Percentiles rank a stretch among this genome's conserved stretches.
phyloP scores from a whole-genome alignment of 495 filamentous ascomycete genomes.

The Umbilicaria muhlenbergii region DNA sequence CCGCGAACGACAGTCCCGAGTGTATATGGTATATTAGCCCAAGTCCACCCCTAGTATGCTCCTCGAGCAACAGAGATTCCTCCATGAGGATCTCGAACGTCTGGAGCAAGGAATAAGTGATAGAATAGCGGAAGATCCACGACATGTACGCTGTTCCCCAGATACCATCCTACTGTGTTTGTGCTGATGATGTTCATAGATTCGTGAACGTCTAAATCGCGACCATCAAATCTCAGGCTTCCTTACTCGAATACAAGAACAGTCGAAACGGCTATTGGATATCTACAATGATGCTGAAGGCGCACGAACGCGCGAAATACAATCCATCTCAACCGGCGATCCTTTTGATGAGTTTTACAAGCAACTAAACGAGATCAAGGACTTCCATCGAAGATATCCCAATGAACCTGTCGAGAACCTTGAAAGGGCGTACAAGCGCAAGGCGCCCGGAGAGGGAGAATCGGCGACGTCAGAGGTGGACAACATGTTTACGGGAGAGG shows the following conservation, averaged over 20 bases:
- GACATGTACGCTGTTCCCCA: constrained; percentile 45
- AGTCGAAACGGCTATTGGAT: constrained; percentile 63
- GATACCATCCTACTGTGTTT: not conserved
- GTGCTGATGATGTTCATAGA: constrained; percentile 34
- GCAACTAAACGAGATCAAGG: constrained; percentile 62
- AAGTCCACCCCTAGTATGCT: constrained; percentile 38
- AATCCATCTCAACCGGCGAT: constrained; percentile 72
- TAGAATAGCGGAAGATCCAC: constrained; percentile 72
- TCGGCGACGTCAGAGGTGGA: constrained; percentile 51
- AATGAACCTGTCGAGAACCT: constrained; percentile 93
- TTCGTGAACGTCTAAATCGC: constrained; percentile 67
- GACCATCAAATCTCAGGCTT: constrained; percentile 89
- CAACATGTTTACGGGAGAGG: constrained; percentile 88
- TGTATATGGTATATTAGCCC: too few relatives aligned
- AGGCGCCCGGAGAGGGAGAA: constrained; percentile 50
- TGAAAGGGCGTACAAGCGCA: constrained; percentile 76
- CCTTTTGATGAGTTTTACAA: constrained; percentile 87
- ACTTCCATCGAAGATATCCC: constrained; percentile 79
- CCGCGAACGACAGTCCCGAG: too few relatives aligned
- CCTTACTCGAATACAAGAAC: constrained; percentile 67
- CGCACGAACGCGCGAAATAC: constrained; percentile 59
- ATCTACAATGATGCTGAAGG: constrained; percentile 72
- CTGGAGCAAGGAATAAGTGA: constrained; percentile 88
- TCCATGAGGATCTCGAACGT: constrained; percentile 91
- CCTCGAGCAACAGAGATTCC: constrained; percentile 78